Evolutionary conservation across 1,284 basidiomycete species (phyloP).

Genomic region (Tylopilus sp.): DNA sequence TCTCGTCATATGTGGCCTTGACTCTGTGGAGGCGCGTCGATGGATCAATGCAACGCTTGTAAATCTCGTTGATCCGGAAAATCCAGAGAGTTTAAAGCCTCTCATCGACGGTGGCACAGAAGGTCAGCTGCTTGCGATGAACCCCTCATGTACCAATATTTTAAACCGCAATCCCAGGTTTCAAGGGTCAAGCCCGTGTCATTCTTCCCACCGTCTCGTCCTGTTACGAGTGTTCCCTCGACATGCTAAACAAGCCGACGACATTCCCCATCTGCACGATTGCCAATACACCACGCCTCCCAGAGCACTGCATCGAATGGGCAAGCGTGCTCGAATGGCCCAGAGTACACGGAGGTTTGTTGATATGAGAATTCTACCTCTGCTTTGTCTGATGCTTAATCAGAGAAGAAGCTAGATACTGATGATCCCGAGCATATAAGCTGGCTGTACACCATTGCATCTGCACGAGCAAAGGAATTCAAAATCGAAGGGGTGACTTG

Average conservation of each 20-base stretch:
- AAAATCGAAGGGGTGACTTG: conserved; percentile 98
- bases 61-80: conserved; percentile 86
- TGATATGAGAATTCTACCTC: background rate
- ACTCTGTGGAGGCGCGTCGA: conserved; percentile 92
- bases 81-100: conserved; percentile 93
- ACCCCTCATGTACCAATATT: background rate
- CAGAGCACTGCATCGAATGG: conserved; percentile 99
- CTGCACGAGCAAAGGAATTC: conserved; percentile 83
- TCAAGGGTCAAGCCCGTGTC: conserved; percentile 97
- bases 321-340: conserved; percentile 99
- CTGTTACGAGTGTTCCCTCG: conserved; percentile 97
- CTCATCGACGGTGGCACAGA: conserved; percentile 99
- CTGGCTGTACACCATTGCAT: conserved; percentile 86
- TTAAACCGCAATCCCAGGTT: conserved; percentile 53
- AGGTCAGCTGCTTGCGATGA: conserved; percentile 47
- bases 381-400: conserved; percentile 6
- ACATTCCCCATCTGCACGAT: conserved; percentile 99
- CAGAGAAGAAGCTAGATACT: conserved; percentile 92
- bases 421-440: conserved; percentile 96
- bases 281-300: conserved; percentile 95
- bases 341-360: conserved; percentile 76
- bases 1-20: conserved; percentile 96
- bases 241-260: conserved; percentile 97
- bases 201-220: conserved; percentile 95
- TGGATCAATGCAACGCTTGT: conserved; percentile 99